These are phyloP conservation scores for Penicillium hesseltinei DNA, from an alignment of 2,329 filamentous ascomycete species.

Conservation along the genomic window DNA sequence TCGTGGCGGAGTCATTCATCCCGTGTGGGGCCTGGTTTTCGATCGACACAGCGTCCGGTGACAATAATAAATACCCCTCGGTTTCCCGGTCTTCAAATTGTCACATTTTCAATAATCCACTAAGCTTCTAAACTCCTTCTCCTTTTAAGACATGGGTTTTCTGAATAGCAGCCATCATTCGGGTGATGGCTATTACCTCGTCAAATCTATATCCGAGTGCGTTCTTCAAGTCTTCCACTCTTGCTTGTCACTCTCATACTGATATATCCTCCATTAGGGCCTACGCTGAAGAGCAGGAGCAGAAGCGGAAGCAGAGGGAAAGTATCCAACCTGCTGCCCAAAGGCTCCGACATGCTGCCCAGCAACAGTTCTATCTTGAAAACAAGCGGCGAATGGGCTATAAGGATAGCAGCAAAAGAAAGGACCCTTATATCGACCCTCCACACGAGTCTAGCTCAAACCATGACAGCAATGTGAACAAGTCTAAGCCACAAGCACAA, in stretches of 20 bases:
- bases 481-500: not conserved
- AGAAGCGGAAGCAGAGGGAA: not conserved
- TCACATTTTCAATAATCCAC: not conserved
- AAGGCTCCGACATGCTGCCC: not conserved
- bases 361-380: not conserved
- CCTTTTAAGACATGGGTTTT: conserved; percentile 6
- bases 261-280: not conserved
- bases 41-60: not conserved
- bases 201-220: conserved; percentile 13
- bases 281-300: not conserved
- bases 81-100: not conserved
- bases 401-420: not conserved
- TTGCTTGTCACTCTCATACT: not conserved
- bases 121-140: not conserved
- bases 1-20: not conserved
- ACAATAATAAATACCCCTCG: not conserved
- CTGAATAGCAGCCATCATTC: conserved; percentile 7
- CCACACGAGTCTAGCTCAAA: not conserved
- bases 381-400: not conserved
- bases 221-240: not conserved
- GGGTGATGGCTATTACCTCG: conserved; percentile 5
- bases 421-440: not conserved
- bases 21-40: not conserved
- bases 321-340: not conserved
- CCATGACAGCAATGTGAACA: not conserved